These are phyloP conservation scores for Pleodorina starrii DNA, from an alignment of 139 green algal genomes.

Conservation along the genomic window DNA sequence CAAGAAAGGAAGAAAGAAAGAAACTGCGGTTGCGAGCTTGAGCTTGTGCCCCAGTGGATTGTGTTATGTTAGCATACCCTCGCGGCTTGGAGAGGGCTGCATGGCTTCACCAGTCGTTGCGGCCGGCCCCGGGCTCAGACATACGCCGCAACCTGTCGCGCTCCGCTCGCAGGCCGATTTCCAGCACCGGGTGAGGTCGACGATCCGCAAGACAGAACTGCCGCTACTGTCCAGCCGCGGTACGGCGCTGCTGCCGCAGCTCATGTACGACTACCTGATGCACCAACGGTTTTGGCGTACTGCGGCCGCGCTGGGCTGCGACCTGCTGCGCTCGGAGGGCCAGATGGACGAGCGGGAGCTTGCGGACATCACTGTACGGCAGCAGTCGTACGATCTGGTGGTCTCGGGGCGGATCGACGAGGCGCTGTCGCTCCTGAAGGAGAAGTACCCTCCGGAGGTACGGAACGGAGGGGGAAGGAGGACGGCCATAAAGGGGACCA, in stretches of 20 bases:
- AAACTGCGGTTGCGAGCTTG: too few species aligned
- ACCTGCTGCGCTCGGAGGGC: slow-evolving; percentile 62
- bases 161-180: neutral
- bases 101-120: too few species aligned
- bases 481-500: too few species aligned
- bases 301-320: slow-evolving; percentile 67
- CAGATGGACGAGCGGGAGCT: slow-evolving; percentile 42
- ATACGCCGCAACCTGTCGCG: too few species aligned
- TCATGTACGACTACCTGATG: slow-evolving; percentile 80
- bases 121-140: too few species aligned
- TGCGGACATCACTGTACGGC: slow-evolving; percentile 46
- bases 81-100: too few species aligned
- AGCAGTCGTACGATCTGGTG: slow-evolving; percentile 60
- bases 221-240: slow-evolving; percentile 43
- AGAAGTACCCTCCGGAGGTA: slow-evolving; percentile 46
- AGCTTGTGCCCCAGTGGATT: too few species aligned
- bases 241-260: slow-evolving; percentile 66
- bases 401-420: slow-evolving; percentile 51
- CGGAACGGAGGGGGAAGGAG: too few species aligned
- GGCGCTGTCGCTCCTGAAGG: slow-evolving; percentile 50
- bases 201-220: neutral
- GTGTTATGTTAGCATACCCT: too few species aligned
- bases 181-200: neutral
- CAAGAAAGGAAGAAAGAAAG: too few species aligned
- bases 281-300: slow-evolving; percentile 78